Evolutionary conservation across 495 filamentous ascomycete species (phyloP).

Genomic region (Penicillium steckii): DNA sequence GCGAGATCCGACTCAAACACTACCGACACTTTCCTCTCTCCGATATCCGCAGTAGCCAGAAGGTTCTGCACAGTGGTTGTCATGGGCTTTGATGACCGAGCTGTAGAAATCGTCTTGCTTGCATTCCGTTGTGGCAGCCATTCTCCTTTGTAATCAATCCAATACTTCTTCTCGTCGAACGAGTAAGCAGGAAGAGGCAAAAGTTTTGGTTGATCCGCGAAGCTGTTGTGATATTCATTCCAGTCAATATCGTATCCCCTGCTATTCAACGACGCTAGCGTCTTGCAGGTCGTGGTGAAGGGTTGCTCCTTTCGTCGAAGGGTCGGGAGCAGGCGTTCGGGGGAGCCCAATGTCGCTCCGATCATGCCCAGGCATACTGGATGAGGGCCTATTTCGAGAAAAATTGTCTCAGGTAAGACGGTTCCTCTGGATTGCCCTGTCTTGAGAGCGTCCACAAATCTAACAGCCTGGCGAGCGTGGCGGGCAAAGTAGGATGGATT

Average conservation of each 20-base stretch:
- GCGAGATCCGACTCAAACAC: slow-evolving; percentile 41
- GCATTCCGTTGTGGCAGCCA: neutral
- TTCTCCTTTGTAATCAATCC: neutral
- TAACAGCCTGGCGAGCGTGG: neutral
- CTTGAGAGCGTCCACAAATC: neutral
- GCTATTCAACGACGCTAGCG: too few relatives aligned
- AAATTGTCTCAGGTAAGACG: neutral
- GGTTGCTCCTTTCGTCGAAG: neutral
- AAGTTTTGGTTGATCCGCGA: neutral
- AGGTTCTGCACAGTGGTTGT: slow-evolving; percentile 42
- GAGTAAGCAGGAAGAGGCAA: neutral
- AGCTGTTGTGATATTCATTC: neutral
- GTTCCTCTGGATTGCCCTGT: neutral
- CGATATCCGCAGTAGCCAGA: slow-evolving; percentile 51
- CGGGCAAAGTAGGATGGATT: neutral
- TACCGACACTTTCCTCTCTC: too few relatives aligned
- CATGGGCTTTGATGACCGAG: neutral
- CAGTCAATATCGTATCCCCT: neutral
- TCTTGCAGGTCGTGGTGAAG: too few relatives aligned
- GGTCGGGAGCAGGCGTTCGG: neutral
- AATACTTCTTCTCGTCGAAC: neutral
- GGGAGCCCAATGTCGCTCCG: neutral
- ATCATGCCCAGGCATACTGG: neutral
- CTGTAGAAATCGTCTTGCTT: too few relatives aligned
- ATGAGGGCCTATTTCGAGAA: neutral